Conservation (phyloP, 345 rosid genomes). For the Arabidopsis thaliana region TAIR10.1 NC_003070.9:6062001-6062500, state of each 20-base stretch:
- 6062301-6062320: slow-evolving; percentile 50
- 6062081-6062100: slow-evolving; percentile 38
- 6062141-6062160: slow-evolving; percentile 24
- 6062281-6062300: slow-evolving; percentile 11
- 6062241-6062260: slow-evolving; percentile 11
- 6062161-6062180: slow-evolving; percentile 18
- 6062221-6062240: slow-evolving; percentile 13
- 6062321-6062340: slow-evolving; percentile 69
- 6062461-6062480: slow-evolving; percentile 52
- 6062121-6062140: slow-evolving; percentile 32
- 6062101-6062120: slow-evolving; percentile 47
- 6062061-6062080: slow-evolving; percentile 33
- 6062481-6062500: slow-evolving; percentile 68
- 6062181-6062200: slow-evolving; percentile 13
- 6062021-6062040: neutral
- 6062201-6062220: slow-evolving; percentile 15
- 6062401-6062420: slow-evolving; percentile 72
- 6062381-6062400: slow-evolving; percentile 64
- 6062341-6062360: slow-evolving; percentile 53
- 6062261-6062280: neutral
- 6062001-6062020: slow-evolving; percentile 30
- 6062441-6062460: slow-evolving; percentile 61
- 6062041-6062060: slow-evolving; percentile 1
- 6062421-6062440: slow-evolving; percentile 79
- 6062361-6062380: slow-evolving; percentile 27